Evolutionary conservation across 2,329 filamentous ascomycete species (phyloP), one percentile per base, ranked within the genome.

Genomic region (Penicillium expansum): DNA sequence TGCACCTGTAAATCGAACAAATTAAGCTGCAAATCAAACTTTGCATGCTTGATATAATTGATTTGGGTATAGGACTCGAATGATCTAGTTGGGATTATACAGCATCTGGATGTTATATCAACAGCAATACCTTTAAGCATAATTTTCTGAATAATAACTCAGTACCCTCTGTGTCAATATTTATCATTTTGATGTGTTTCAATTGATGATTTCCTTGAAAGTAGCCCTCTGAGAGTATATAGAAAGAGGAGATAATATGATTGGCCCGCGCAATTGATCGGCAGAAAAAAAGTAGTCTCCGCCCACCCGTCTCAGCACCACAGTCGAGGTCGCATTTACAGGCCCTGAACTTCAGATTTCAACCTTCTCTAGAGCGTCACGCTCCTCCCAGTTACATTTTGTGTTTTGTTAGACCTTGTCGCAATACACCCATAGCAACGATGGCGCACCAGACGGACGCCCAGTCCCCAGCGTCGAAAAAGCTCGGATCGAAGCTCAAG

Each of bases 401-500:
- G 33, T 29, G 5, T 5, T n/a, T 22, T 33, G 5, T 10, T n/a
- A 9, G n/a, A 27, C 10, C 18, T 1, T 14, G 47, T 38, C 16
- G 32, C 32, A 38, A 14, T 14, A 18, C 9, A 24, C 32, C 9
- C 13, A 9, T 20, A 39, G 16, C 33, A 52, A 55, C 14, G 3
- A 56, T 56, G 54, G 54, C 54, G 48, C 48, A 47, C 33, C 43
- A 39, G 33, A n/a, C 41, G 33, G 54, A 56, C 27, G 22, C 14
- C 27, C 48, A 52, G 37, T 52, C 54, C 48, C 48, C 84, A 32
- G 83, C 84, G 58, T 86, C 83, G 83, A 85, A 85, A 69, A 77
- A 81, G 67, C 72, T 86, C 54, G 83, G 83, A 35, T 74, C 86
- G 59, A 85, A 85, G 74, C 74, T 84, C 64, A 86, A 85, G 70